Evolutionary conservation across 306 rosid genomes (phyloP).

Genomic region (Albizia julibrissin): DNA sequence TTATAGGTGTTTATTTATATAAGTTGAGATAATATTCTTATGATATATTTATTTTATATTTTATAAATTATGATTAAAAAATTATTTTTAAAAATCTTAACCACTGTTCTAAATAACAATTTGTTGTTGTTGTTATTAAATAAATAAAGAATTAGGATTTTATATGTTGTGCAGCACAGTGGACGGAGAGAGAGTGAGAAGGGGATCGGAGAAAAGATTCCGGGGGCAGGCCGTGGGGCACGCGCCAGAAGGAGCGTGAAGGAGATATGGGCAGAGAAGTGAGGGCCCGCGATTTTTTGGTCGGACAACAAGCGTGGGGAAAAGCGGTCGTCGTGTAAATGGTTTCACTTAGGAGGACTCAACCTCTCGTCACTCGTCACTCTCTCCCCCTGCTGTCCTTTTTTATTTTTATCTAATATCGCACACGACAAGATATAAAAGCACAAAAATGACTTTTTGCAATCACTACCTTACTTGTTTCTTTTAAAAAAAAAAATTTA

Average conservation of each 20-base stretch:
- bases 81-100: too few species aligned
- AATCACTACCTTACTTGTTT: neutral
- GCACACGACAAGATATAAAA: too few species aligned
- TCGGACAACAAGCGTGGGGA: slow-evolving; percentile 32
- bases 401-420: neutral
- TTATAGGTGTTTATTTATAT: too few species aligned
- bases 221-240: neutral
- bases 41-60: too few species aligned
- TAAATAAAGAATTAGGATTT: neutral
- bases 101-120: too few species aligned
- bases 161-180: neutral
- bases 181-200: neutral
- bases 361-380: neutral
- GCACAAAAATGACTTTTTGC: neutral
- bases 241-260: slow-evolving; percentile 25
- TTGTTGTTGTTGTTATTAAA: neutral
- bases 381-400: neutral
- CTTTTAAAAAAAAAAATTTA: too few species aligned
- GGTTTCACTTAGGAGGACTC: slow-evolving; percentile 30
- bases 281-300: slow-evolving; percentile 48
- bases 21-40: too few species aligned
- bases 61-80: too few species aligned
- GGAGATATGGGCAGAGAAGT: slow-evolving; percentile 13
- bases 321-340: slow-evolving; percentile 5
- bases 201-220: neutral